These are phyloP conservation scores for Telopea speciosissima DNA, from an alignment of 177 flowering plant species.

Conservation along the genomic window DNA sequence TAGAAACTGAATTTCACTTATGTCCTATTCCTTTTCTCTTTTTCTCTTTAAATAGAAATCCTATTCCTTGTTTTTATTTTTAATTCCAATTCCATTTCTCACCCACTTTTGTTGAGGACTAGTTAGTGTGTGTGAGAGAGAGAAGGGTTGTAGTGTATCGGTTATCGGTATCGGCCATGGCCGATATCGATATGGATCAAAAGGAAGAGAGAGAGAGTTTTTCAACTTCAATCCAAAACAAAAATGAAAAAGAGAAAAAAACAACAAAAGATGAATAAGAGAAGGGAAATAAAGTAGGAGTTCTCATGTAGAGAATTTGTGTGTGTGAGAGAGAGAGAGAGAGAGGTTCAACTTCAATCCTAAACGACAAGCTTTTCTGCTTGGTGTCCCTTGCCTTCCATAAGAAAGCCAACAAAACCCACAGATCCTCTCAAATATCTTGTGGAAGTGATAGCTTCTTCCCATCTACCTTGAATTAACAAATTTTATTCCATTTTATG, in stretches of 20 bases:
- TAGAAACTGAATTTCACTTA: neutral
- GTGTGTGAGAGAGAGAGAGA: neutral
- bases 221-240: no score
- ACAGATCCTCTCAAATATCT: constrained; percentile 31
- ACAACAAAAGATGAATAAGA: no score
- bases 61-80: no score
- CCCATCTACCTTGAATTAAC: neutral
- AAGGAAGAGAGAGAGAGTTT: constrained; percentile 9
- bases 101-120: neutral
- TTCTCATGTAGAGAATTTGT: no score
- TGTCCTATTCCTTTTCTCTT: neutral
- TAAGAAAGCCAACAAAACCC: constrained; percentile 33
- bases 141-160: no score
- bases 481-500: neutral
- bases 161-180: no score
- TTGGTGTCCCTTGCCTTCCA: constrained; percentile 18
- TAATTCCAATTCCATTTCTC: no score
- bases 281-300: no score
- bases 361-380: constrained; percentile 17
- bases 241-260: no score
- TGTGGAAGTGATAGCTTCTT: constrained; percentile 25
- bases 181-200: no score
- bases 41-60: no score
- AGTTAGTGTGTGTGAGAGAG: neutral
- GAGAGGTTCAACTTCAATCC: constrained; percentile 11